Evolutionary conservation across 345 rosid species (phyloP).

Genomic region (Iberis pinnata): DNA sequence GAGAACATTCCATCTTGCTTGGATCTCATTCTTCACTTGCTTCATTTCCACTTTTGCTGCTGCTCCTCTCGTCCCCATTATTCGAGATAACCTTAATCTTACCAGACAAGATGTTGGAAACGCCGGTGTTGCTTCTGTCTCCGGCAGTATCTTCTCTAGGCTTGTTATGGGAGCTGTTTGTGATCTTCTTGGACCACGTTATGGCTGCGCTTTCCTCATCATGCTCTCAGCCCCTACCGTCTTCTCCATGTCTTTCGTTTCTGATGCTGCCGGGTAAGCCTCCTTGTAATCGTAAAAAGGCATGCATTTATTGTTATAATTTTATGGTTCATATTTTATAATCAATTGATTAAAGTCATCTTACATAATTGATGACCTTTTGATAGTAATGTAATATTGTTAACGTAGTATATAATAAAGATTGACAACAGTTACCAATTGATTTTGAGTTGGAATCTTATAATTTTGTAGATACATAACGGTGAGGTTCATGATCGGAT

Average conservation of each 20-base stretch:
- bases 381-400: too few species aligned
- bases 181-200: slow-evolving; percentile 56
- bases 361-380: too few species aligned
- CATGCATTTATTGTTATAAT: too few species aligned
- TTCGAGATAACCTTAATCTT: slow-evolving; percentile 57
- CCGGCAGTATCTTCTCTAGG: slow-evolving; percentile 69
- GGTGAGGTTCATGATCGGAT: slow-evolving; percentile 73
- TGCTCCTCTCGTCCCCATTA: slow-evolving; percentile 71
- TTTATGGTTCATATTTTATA: too few species aligned
- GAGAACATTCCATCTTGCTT: slow-evolving; percentile 73
- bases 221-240: slow-evolving; percentile 65
- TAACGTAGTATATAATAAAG: too few species aligned
- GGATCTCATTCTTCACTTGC: slow-evolving; percentile 78
- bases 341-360: too few species aligned
- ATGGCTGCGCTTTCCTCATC: slow-evolving; percentile 57
- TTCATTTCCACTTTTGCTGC: slow-evolving; percentile 81
- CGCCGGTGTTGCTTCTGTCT: slow-evolving; percentile 69
- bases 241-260: slow-evolving; percentile 54
- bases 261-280: slow-evolving; percentile 42
- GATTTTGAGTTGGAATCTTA: too few species aligned
- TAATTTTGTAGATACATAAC: too few species aligned
- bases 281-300: too few species aligned
- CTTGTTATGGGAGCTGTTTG: slow-evolving; percentile 64
- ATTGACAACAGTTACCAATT: too few species aligned
- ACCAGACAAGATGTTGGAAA: slow-evolving; percentile 52